Conservation (phyloP, 2,329 filamentous ascomycete species). For the Colletotrichum acutatum region DNA sequence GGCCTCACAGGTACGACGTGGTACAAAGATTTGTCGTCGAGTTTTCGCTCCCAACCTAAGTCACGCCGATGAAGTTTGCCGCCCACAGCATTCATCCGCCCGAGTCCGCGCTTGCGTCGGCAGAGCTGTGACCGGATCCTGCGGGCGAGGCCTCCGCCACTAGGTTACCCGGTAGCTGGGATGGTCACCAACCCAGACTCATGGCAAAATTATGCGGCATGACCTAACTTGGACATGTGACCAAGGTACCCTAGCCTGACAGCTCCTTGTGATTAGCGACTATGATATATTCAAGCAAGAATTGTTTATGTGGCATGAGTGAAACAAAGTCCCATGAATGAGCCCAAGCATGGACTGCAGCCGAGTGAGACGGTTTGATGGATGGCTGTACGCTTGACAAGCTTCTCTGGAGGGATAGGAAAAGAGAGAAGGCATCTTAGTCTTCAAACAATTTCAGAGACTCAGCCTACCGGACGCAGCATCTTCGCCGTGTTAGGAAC, state of each 20-base stretch:
- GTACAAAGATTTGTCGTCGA: not conserved
- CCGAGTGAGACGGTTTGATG: not conserved
- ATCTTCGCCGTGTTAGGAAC: not conserved
- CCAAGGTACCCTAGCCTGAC: not conserved
- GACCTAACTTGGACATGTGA: not conserved
- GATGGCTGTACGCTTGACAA: no score
- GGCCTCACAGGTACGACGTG: not conserved
- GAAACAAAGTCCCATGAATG: not conserved
- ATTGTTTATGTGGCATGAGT: not conserved
- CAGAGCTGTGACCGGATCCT: not conserved
- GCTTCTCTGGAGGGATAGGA: no score
- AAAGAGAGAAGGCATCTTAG: not conserved
- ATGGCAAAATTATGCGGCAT: not conserved
- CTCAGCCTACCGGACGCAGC: not conserved
- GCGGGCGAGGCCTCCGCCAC: no score
- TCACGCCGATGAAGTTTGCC: not conserved
- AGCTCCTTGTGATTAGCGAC: not conserved
- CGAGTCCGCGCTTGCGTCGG: not conserved
- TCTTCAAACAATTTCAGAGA: not conserved
- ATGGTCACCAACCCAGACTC: not conserved
- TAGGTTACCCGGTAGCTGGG: not conserved
- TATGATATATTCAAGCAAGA: not conserved
- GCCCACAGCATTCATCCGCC: not conserved
- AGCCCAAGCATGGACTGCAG: not conserved
- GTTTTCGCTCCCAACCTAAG: not conserved